These are phyloP conservation scores for Hypomyces rosellus DNA, from an alignment of 2,329 filamentous ascomycete genomes.

Conservation along the genomic window DNA sequence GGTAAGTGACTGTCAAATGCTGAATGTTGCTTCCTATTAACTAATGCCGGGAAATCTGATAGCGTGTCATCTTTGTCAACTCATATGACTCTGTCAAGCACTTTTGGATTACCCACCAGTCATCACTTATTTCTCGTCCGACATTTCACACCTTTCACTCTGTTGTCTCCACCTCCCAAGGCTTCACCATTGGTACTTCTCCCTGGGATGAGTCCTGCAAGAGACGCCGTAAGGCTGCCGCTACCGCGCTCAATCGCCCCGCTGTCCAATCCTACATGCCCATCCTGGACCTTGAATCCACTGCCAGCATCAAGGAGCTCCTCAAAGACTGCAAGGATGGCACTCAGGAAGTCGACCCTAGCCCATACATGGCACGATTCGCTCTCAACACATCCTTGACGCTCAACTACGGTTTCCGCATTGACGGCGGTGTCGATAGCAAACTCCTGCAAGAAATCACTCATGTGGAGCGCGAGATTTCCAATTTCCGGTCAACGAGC, in stretches of 20 bases:
- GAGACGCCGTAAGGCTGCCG: conserved; percentile 67
- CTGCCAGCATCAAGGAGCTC: conserved; percentile 65
- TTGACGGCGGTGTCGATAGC: conserved; percentile 63
- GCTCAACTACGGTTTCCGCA: conserved; percentile 72
- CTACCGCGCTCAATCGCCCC: conserved; percentile 70
- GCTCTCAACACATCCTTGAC: conserved; percentile 72
- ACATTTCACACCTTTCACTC: conserved; percentile 77
- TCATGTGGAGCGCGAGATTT: conserved; percentile 67
- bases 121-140: conserved; percentile 69
- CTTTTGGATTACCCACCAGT: conserved; percentile 75
- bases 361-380: conserved; percentile 67
- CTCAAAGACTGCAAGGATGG: conserved; percentile 58
- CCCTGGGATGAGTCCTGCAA: conserved; percentile 82
- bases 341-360: conserved; percentile 59
- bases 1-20: conserved; percentile 29
- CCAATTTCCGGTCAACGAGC: conserved; percentile 69
- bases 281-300: conserved; percentile 72
- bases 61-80: conserved; percentile 71
- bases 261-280: conserved; percentile 75
- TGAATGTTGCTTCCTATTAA: too few species aligned
- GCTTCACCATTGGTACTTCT: conserved; percentile 76
- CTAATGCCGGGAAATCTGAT: conserved; percentile 14
- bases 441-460: conserved; percentile 66
- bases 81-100: conserved; percentile 67
- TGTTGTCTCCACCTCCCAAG: conserved; percentile 68